Evolutionary conservation across 805 yeast genomes (phyloP), one percentile per base, ranked within the genome.

Genomic region (Myxozyma melibiosi): DNA sequence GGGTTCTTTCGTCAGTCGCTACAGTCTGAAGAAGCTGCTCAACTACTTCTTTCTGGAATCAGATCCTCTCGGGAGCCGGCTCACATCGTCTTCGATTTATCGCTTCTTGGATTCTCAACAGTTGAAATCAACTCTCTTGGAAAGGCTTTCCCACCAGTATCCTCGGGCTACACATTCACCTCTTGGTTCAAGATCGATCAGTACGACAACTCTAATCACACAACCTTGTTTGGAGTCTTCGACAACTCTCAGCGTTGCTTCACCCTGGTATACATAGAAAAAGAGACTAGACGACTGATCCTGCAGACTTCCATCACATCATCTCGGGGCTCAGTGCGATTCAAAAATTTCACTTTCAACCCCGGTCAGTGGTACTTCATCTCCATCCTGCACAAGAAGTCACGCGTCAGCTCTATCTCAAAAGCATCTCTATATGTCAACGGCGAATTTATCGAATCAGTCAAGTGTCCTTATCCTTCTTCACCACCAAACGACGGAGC

Each of bases 391-490:
- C 68, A 65, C 46, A 61, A 61, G 30, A 54, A 57, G 31, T 53
- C 64, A 3, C 51, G 66, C 7, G 63, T 65, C 35, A 57, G 60
- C 22, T 51, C 63, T 4, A 37, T 56, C 4, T 65, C 68, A 4
- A 65, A 62, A 41, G 66, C 65, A n/a, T 49, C 62, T 9, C 51
- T 65, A 1, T 64, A 55, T 38, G 61, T 65, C 22, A 57, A 65
- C 41, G 68, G 68, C n/a, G 54, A 55, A 20, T 49, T 55, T 25
- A 51, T 58, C 11, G 68, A 65, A 37, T 38, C 59, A 11, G 55
- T 61, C 18, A 61, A 64, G 49, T 65, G 68, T 22, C 60, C 67
- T 1, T 65, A 58, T 48, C 67, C 67, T 4, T 59, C 61, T 9
- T 39, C 39, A 9, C 64, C 63, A 5, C 64, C 67, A 25, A 55